Percentiles rank a stretch among this genome's conserved stretches.
These are phyloP conservation scores for Arctostaphylos glauca DNA, from an alignment of 148 eudicot genomes.

Conservation along the genomic window DNA sequence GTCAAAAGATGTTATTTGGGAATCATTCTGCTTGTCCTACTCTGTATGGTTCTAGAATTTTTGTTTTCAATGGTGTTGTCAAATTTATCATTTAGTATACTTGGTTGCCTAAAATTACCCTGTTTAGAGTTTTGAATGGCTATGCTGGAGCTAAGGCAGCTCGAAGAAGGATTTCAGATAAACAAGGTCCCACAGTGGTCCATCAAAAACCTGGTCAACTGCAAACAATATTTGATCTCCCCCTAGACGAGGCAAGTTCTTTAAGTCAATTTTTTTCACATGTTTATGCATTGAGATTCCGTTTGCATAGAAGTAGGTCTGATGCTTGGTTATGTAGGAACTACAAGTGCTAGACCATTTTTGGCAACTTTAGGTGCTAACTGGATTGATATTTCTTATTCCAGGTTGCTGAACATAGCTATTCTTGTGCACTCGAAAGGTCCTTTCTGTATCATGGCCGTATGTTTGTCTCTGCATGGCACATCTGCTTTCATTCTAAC, in stretches of 20 bases:
- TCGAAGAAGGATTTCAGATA: constrained; percentile 61
- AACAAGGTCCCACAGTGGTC: constrained; percentile 72
- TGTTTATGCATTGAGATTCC: background rate
- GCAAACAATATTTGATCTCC: constrained; percentile 82
- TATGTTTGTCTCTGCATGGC: constrained; percentile 88
- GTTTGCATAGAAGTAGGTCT: background rate
- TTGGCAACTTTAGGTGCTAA: constrained; percentile 17
- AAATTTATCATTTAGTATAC: background rate
- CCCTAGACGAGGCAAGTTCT: constrained; percentile 72
- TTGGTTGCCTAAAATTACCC: background rate
- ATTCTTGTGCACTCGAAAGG: constrained; percentile 95
- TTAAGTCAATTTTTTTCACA: constrained; percentile 1
- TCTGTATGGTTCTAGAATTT: background rate
- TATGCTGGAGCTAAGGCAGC: constrained; percentile 63
- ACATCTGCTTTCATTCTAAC: constrained; percentile 93
- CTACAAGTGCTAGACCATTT: background rate
- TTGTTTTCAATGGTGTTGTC: background rate
- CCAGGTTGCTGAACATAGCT: constrained; percentile 85
- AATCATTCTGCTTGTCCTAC: constrained; percentile 1
- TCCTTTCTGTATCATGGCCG: constrained; percentile 97
- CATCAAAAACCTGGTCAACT: constrained; percentile 88
- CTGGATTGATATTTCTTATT: constrained; percentile 16
- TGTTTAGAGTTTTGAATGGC: constrained; percentile 60
- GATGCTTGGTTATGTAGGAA: background rate
- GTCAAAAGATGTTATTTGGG: background rate